Evolutionary conservation across 2,329 filamentous ascomycete species (phyloP), one percentile per base, ranked within the genome.

Genomic region (Exophiala viscosa): DNA sequence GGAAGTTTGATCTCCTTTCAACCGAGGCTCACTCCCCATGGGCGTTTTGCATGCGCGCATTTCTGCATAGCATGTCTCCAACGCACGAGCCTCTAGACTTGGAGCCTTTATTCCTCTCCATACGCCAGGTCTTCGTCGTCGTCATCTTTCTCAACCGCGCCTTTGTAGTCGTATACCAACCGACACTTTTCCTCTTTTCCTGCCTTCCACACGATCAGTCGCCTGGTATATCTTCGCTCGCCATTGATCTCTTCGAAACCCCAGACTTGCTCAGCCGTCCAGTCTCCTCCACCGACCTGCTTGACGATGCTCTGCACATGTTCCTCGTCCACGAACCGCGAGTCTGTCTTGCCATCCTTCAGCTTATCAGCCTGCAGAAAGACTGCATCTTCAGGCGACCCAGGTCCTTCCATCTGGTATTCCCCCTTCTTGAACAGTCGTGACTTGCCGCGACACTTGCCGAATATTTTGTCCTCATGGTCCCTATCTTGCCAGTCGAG

Each of bases 381-480:
- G 52, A 63, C 65, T 34, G 56, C 55, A 11, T 73, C 65, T 48
- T 63, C 59, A 69, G 70, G 32, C 65, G 66, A 39, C 70, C 74
- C 15, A 71, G 65, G 9, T 63, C 64, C 54, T 62, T 66, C 14
- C 66, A 66, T 53, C 81, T 60, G 66, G 78, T 83, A 41, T 3
- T 51, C 48, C 9, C 49, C 49, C n/a, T 55, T 52, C 14, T 48
- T 59, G 31, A 48, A 57, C 18, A 62, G 11, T 8, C 74, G 70
- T 39, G 78, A 81, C 55, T 76, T 77, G 52, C 86, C 88, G 46
- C 75, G 74, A 57, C 93, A 79, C 50, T 72, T 73, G 53, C 90
- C 90, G 68, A 95, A 96, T 60, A 95, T 80, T 76, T 84, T 85
- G 75, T 96, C 90, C 18, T 73, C 74, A 74, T 91, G 88, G 58